A percentile compares a stretch with the other conserved stretches of the same genome.
Evolutionary conservation across 1,139 yeast genomes (phyloP).

Genomic region (Ogataea hybrid): DNA sequence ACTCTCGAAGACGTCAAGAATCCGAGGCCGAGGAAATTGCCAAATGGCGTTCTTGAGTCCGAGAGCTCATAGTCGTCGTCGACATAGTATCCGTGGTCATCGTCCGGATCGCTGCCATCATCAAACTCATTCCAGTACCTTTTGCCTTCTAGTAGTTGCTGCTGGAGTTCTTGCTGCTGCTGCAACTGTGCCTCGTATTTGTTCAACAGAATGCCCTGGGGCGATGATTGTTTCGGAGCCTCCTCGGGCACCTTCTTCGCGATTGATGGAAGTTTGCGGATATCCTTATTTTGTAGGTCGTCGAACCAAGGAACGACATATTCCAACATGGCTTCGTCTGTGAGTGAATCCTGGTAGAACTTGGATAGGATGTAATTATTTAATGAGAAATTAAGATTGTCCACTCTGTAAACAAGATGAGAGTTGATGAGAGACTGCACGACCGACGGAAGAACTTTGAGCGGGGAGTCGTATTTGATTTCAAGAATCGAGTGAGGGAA

Average conservation of each 20-base stretch:
- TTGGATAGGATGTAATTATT: conserved; percentile 32
- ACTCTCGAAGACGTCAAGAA: conserved; percentile 36
- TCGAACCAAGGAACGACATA: conserved; percentile 35
- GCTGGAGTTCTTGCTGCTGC: conserved; percentile 7
- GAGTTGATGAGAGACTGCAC: conserved; percentile 33
- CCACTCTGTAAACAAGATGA: conserved; percentile 36
- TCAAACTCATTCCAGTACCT: conserved; percentile 77
- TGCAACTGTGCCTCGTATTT: conserved; percentile 25
- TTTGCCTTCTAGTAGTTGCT: conserved; percentile 35
- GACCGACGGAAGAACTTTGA: conserved; percentile 33
- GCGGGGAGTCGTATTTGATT: conserved; percentile 41
- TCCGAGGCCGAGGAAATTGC: conserved; percentile 29
- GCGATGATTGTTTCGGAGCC: neutral
- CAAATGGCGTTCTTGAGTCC: conserved; percentile 6
- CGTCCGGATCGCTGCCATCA: conserved; percentile 42
- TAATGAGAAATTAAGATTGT: conserved; percentile 32
- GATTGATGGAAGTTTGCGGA: conserved; percentile 36
- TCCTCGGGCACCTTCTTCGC: conserved; percentile 11
- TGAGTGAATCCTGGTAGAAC: conserved; percentile 25
- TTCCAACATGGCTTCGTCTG: conserved; percentile 26
- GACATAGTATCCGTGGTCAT: conserved; percentile 27
- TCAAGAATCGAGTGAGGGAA: conserved; percentile 51
- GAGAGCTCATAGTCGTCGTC: conserved; percentile 41
- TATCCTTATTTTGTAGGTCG: conserved; percentile 32
- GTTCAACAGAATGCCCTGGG: conserved; percentile 30